These are phyloP conservation scores for Rhipidocladum racemiflorum DNA, from an alignment of 176 grass and related monocot species.

Conservation along the genomic window DNA sequence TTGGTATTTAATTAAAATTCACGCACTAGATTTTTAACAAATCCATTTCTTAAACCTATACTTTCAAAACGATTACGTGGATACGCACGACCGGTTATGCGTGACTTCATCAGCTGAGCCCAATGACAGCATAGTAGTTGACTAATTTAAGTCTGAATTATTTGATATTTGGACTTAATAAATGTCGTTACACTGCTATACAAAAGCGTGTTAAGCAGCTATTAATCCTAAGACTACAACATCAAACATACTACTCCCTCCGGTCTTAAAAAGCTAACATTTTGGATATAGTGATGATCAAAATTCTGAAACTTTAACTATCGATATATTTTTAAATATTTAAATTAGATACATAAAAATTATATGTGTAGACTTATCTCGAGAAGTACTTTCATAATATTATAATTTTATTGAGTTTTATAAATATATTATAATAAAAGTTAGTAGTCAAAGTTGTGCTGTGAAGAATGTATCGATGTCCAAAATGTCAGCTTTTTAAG, in stretches of 20 bases:
- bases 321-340: too few species aligned
- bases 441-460: too few species aligned
- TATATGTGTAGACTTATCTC: too few species aligned
- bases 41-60: not conserved
- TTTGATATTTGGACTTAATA: not conserved
- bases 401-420: too few species aligned
- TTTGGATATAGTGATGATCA: too few species aligned
- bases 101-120: not conserved
- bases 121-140: not conserved
- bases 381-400: too few species aligned
- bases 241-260: not conserved
- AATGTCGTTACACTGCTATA: not conserved
- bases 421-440: too few species aligned
- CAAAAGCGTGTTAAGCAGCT: conserved; percentile 10
- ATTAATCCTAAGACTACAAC: conserved; percentile 10
- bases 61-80: not conserved
- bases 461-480: too few species aligned
- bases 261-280: too few species aligned
- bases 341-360: too few species aligned
- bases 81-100: conserved; percentile 2
- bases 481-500: too few species aligned
- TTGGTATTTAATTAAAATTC: not conserved
- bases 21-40: not conserved
- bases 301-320: too few species aligned
- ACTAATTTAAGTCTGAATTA: not conserved